Percentiles rank a stretch among this genome's conserved stretches.
Evolutionary conservation across 306 rosid species (phyloP).

Genomic region (Lotus japonicus): DNA sequence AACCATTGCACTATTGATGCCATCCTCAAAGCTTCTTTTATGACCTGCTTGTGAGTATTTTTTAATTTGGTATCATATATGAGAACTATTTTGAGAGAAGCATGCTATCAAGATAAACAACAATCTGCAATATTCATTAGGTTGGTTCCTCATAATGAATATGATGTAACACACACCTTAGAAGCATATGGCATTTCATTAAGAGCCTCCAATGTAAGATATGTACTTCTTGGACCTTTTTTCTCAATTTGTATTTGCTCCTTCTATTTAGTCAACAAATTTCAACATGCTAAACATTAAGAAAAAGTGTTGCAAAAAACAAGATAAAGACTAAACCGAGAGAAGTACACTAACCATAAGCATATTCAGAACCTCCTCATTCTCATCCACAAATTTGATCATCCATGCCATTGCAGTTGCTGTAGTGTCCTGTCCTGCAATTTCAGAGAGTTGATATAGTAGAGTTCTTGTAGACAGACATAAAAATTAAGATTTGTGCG

Average conservation of each 20-base stretch:
- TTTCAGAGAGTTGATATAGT: not conserved
- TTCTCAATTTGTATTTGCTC: conserved; percentile 51
- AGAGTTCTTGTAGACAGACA: too few species aligned
- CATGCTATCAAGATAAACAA: not conserved
- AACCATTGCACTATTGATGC: conserved; percentile 90
- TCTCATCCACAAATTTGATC: conserved; percentile 80
- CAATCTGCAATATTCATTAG: too few species aligned
- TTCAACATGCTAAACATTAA: not conserved
- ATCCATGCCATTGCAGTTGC: conserved; percentile 89
- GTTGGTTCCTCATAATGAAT: not conserved
- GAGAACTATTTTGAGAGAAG: too few species aligned
- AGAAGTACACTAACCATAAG: conserved; percentile 39
- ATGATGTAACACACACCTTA: conserved; percentile 34
- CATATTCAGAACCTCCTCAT: conserved; percentile 42
- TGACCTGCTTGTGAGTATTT: conserved; percentile 36
- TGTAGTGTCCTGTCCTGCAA: conserved; percentile 72
- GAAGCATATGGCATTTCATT: conserved; percentile 65
- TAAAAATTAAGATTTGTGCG: too few species aligned
- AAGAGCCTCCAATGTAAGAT: conserved; percentile 56
- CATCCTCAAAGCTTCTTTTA: conserved; percentile 72
- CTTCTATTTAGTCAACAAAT: conserved; percentile 36
- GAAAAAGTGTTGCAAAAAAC: not conserved
- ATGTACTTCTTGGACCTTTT: conserved; percentile 2
- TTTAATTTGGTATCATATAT: not conserved
- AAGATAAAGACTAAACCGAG: not conserved